Evolutionary conservation across 2,329 filamentous ascomycete species (phyloP).

Genomic region (Hypoxylon sp.): DNA sequence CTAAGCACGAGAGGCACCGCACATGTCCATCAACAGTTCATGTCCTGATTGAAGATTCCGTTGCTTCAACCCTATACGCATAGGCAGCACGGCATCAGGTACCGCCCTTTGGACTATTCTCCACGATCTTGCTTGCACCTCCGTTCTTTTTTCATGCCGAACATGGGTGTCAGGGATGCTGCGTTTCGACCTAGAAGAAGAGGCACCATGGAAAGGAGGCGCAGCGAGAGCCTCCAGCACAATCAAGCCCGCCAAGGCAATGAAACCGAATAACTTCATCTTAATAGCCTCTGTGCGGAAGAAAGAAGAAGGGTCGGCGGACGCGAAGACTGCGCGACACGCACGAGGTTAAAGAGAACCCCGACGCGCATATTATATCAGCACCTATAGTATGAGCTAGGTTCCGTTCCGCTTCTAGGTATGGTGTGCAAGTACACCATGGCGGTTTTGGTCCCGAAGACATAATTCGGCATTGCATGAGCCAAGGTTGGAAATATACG

Average conservation of each 20-base stretch:
- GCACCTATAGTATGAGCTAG: constrained; percentile 1
- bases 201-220: constrained; percentile 35
- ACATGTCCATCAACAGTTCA: constrained; percentile 52
- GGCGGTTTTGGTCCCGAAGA: constrained; percentile 33
- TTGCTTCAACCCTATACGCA: constrained; percentile 52
- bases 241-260: constrained; percentile 39
- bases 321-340: constrained; percentile 16
- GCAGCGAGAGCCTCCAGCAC: constrained; percentile 39
- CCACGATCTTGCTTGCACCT: constrained; percentile 45
- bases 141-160: constrained; percentile 48
- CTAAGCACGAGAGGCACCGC: constrained; percentile 9
- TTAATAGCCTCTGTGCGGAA: constrained; percentile 14
- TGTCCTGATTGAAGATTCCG: constrained; percentile 48
- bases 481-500: constrained; percentile 42
- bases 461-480: constrained; percentile 33
- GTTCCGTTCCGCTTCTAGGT: constrained; percentile 32
- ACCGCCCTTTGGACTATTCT: constrained; percentile 45
- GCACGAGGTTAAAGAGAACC: constrained; percentile 16
- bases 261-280: constrained; percentile 45
- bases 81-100: constrained; percentile 45
- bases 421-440: constrained; percentile 29
- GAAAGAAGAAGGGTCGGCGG: constrained; percentile 14
- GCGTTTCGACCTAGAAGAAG: constrained; percentile 33
- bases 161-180: constrained; percentile 47
- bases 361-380: constrained; percentile 33